Evolutionary conservation across 75 land plant species (phyloP), one percentile per base, ranked within the genome.

Genomic region (Pinus tabuliformis): DNA sequence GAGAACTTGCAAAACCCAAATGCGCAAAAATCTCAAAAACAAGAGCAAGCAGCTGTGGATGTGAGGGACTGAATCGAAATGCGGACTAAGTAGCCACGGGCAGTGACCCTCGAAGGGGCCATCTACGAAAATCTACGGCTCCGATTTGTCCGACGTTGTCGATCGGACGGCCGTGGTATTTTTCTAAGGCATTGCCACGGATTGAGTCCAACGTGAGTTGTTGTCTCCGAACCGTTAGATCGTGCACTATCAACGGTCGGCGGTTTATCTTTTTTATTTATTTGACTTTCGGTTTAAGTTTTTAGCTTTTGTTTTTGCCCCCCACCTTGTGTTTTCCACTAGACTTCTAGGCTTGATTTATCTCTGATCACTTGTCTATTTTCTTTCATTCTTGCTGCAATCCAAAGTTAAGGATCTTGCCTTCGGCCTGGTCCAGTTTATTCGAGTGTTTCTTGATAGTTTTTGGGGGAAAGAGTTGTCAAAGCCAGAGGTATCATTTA

Each of bases 51-150:
- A 52, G 18, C 11, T 22, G 28, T 72, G n/a, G 17, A 73, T 49
- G 2, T 73, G 8, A 8, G 15, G 56, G 0, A 15, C 5, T 7
- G 37, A 16, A 15, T 24, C 16, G 58, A 56, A 56, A 24, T 56
- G 74, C 28, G 30, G 8, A 15, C 74, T 73, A 73, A 54, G 58
- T 73, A 73, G 74, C 16, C 74, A 56, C 36, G 30, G 2, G 36
- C 24, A 24, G 58, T 28, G 57, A 22, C 14, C 30, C 9, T 24
- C n/a, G 58, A 7, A 18, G 58, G 74, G 16, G 20, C 72, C 7
- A 6, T n/a, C 1, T 6, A 12, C 6, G 22, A 13, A 7, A 45
- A 42, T 39, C 54, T n/a, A 68, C 54, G 72, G 52, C 3, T 42
- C 4, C 24, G 22, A 39, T 68, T 68, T 8, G 18, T 20, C 17